Conservation (phyloP, 1,284 basidiomycete genomes). For the Fomitopsis betulina region DNA sequence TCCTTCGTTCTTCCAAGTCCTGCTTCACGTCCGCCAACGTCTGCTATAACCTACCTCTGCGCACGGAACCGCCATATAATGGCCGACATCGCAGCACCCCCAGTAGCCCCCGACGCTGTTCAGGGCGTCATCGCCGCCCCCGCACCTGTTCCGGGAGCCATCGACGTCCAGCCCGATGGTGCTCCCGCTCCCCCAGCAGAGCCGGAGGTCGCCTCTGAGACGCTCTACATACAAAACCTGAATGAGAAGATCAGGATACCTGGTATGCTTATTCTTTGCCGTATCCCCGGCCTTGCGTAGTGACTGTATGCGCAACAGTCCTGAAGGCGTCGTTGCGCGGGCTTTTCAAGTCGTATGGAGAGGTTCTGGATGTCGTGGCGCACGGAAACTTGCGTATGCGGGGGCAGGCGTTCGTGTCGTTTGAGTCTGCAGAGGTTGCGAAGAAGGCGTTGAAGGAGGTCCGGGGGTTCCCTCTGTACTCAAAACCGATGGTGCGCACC, state of each 20-base stretch:
- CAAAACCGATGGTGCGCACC: constrained; percentile 84
- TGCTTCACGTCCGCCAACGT: neutral
- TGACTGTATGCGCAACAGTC: constrained; percentile 38
- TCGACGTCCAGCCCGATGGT: constrained; percentile 12
- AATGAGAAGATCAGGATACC: constrained; percentile 95
- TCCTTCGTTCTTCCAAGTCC: neutral
- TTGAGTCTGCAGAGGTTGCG: constrained; percentile 77
- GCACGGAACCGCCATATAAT: constrained; percentile 16
- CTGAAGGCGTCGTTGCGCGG: constrained; percentile 86
- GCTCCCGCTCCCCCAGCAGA: constrained; percentile 24
- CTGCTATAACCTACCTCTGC: neutral
- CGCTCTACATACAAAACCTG: constrained; percentile 94
- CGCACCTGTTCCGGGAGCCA: constrained; percentile 18
- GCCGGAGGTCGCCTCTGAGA: constrained; percentile 61
- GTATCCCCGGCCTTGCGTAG: neutral
- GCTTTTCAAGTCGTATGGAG: constrained; percentile 92
- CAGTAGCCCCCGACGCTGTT: constrained; percentile 28
- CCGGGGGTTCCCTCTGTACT: constrained; percentile 91
- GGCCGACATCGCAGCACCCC: constrained; percentile 34
- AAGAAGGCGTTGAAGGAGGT: constrained; percentile 90
- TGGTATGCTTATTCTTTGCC: constrained; percentile 39
- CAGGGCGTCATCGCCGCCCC: constrained; percentile 33
- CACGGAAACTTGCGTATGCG: constrained; percentile 95
- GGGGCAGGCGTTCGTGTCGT: constrained; percentile 97
- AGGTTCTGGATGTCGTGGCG: constrained; percentile 88